These are phyloP conservation scores for Cubamyces lactineus DNA, from an alignment of 768 basidiomycete species.

Conservation along the genomic window DNA sequence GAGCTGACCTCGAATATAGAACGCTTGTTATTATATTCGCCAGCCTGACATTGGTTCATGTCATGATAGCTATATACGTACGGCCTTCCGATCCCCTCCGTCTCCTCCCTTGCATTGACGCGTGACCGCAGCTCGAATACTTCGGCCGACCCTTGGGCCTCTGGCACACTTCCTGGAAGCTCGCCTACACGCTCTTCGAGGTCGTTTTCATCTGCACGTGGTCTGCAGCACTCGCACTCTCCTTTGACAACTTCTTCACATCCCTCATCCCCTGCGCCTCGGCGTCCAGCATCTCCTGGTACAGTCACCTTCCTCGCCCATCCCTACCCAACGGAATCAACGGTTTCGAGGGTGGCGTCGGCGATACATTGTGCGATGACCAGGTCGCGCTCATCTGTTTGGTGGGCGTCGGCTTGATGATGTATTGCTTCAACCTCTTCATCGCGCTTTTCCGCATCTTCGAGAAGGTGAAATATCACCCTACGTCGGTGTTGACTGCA, in stretches of 20 bases:
- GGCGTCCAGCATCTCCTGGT: conserved; percentile 66
- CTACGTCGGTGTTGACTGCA: conserved; percentile 18
- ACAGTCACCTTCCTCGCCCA: conserved; percentile 61
- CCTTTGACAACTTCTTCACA: conserved; percentile 92
- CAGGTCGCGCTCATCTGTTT: conserved; percentile 80
- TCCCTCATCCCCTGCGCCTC: conserved; percentile 79
- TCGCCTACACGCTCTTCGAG: conserved; percentile 85
- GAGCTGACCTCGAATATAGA: conserved; percentile 39
- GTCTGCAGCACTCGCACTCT: conserved; percentile 86
- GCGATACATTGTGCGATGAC: conserved; percentile 67
- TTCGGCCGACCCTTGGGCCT: conserved; percentile 91
- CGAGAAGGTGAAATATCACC: conserved; percentile 79
- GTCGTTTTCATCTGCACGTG: conserved; percentile 92
- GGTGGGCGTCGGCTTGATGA: conserved; percentile 73
- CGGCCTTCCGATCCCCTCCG: conserved; percentile 34
- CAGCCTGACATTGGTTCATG: conserved; percentile 80
- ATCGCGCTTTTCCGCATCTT: conserved; percentile 87
- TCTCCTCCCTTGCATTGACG: conserved; percentile 29
- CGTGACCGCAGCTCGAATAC: conserved; percentile 73
- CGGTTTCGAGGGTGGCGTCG: conserved; percentile 53
- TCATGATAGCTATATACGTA: conserved; percentile 86
- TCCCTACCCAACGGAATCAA: conserved; percentile 48
- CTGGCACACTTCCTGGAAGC: conserved; percentile 86
- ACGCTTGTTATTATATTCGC: conserved; percentile 87
- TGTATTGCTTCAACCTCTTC: conserved; percentile 83